Conservation (phyloP, 2,329 filamentous ascomycete genomes). For the Arthroderma uncinatum region DNA sequence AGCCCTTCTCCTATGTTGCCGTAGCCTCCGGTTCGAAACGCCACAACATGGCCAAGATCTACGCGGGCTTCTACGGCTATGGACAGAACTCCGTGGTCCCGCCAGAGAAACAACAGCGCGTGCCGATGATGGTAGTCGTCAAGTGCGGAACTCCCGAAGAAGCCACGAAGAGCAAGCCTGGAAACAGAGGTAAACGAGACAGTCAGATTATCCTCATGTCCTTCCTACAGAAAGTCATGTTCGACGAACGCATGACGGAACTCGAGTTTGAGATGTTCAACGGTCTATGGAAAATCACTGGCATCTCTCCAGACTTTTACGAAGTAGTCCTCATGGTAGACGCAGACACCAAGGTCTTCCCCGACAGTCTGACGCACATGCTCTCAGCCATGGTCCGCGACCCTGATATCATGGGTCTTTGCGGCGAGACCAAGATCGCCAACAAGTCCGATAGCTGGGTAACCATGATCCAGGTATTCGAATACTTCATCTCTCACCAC, state of each 20-base stretch:
- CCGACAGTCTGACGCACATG: slow-evolving; percentile 97
- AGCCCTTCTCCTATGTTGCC: slow-evolving; percentile 89
- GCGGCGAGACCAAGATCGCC: slow-evolving; percentile 98
- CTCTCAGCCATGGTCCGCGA: slow-evolving; percentile 98
- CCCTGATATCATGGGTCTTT: slow-evolving; percentile 97
- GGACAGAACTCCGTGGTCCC: slow-evolving; percentile 70
- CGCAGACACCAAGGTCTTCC: slow-evolving; percentile 98
- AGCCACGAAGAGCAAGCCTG: slow-evolving; percentile 68
- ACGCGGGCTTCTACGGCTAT: slow-evolving; percentile 97
- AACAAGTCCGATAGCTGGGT: slow-evolving; percentile 96
- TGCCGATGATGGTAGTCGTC: slow-evolving; percentile 93
- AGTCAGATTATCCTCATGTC: slow-evolving; percentile 99
- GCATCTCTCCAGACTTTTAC: slow-evolving; percentile 96
- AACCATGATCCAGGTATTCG: slow-evolving; percentile 95
- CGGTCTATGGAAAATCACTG: slow-evolving; percentile 95
- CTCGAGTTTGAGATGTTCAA: slow-evolving; percentile 99
- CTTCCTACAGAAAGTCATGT: slow-evolving; percentile 99
- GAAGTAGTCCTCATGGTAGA: slow-evolving; percentile 98
- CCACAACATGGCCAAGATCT: slow-evolving; percentile 99
- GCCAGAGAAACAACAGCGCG: slow-evolving; percentile 79
- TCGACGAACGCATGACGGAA: slow-evolving; percentile 98
- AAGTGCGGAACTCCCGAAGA: slow-evolving; percentile 94
- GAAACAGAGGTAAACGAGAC: slow-evolving; percentile 96
- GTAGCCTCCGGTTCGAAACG: slow-evolving; percentile 91
- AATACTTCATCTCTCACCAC: slow-evolving; percentile 98